These are phyloP conservation scores for Penicillium cinerascens DNA, from an alignment of 495 filamentous ascomycete species.

Conservation along the genomic window DNA sequence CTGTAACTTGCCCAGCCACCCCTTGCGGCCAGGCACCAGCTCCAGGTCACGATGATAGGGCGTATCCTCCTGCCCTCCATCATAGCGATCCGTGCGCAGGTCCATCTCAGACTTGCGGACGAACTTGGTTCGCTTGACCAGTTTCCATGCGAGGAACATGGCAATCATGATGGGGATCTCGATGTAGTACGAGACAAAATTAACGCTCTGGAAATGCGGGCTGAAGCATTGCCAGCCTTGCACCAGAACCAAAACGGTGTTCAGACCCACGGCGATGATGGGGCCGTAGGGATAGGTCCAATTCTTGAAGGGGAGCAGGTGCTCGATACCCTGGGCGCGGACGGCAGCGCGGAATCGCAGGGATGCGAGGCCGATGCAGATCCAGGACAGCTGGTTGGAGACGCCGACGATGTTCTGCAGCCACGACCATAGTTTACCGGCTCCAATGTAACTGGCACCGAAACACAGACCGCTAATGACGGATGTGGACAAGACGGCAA, in stretches of 20 bases:
- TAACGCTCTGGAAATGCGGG: conserved; percentile 45
- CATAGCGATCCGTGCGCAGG: conserved; percentile 52
- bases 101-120: conserved; percentile 45
- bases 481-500: conserved; percentile 54
- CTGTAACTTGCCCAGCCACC: conserved; percentile 20
- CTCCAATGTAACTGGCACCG: conserved; percentile 58
- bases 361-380: conserved; percentile 55
- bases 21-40: conserved; percentile 10
- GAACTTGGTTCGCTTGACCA: conserved; percentile 42
- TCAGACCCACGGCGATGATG: conserved; percentile 47
- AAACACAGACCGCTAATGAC: conserved; percentile 57
- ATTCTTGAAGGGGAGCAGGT: conserved; percentile 59
- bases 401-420: conserved; percentile 60
- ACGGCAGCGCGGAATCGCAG: conserved; percentile 57
- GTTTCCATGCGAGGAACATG: conserved; percentile 51
- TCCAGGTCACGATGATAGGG: conserved; percentile 2
- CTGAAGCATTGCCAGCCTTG: conserved; percentile 60
- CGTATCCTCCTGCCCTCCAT: conserved; percentile 8
- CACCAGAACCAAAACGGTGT: conserved; percentile 53
- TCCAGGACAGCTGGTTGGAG: conserved; percentile 61
- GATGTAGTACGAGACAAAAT: conserved; percentile 52
- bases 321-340: conserved; percentile 49
- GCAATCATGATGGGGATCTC: conserved; percentile 49
- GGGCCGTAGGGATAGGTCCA: conserved; percentile 60
- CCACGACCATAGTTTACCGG: conserved; percentile 56